Evolutionary conservation across 2,329 filamentous ascomycete genomes (phyloP).

Genomic region (Penicillium thymicola): DNA sequence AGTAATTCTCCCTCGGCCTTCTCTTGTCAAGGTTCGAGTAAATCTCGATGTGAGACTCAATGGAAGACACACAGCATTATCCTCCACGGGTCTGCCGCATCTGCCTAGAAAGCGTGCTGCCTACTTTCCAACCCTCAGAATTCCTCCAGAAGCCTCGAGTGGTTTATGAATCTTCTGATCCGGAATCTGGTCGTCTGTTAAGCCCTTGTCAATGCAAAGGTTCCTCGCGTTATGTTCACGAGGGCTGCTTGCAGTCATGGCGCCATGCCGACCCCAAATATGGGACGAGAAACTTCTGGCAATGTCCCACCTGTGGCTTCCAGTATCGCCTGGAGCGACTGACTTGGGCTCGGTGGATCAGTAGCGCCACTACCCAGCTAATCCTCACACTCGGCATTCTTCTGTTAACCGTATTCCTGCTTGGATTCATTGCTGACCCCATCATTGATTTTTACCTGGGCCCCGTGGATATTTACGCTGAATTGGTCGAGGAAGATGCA

Average conservation of each 20-base stretch:
- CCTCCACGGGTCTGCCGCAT: constrained; percentile 79
- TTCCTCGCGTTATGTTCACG: constrained; percentile 89
- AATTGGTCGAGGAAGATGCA: constrained; percentile 47
- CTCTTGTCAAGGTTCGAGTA: background rate
- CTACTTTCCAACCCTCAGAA: constrained; percentile 57
- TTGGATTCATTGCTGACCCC: constrained; percentile 90
- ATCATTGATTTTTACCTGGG: constrained; percentile 87
- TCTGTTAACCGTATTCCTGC: constrained; percentile 67
- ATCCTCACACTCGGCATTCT: constrained; percentile 70
- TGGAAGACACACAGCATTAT: constrained; percentile 51
- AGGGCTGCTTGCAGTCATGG: constrained; percentile 83
- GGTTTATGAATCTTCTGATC: constrained; percentile 71
- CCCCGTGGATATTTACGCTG: constrained; percentile 60
- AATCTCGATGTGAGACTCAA: constrained; percentile 8
- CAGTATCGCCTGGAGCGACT: constrained; percentile 75
- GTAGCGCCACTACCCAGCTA: constrained; percentile 65
- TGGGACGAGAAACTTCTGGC: constrained; percentile 69
- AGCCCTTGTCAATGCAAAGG: constrained; percentile 93
- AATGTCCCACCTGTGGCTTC: constrained; percentile 85
- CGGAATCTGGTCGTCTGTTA: constrained; percentile 71
- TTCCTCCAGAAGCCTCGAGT: constrained; percentile 59
- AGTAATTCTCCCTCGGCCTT: constrained; percentile 3
- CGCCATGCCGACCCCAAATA: constrained; percentile 67
- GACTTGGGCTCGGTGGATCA: constrained; percentile 68
- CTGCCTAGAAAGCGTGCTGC: constrained; percentile 70